Conservation (phyloP, 169 alveolate species). For the Babesia caballi region DNA sequence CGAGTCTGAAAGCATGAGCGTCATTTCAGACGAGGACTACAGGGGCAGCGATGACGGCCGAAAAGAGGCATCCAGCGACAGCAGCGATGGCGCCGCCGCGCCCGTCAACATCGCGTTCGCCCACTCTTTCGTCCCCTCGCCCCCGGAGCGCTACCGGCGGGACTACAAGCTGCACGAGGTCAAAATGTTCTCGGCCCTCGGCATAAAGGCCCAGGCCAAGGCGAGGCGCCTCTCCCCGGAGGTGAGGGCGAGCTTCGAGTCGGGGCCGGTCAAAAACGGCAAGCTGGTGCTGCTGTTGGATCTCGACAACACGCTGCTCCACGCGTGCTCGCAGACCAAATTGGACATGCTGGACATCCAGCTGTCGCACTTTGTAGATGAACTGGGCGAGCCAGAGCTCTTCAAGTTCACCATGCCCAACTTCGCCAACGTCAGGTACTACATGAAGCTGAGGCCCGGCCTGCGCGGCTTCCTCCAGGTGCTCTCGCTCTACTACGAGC, state of each 20-base stretch:
- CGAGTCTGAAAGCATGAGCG: slow-evolving; percentile 56
- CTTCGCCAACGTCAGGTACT: slow-evolving; percentile 80
- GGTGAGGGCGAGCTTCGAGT: slow-evolving; percentile 36
- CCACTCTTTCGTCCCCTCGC: slow-evolving; percentile 56
- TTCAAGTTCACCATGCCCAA: slow-evolving; percentile 84
- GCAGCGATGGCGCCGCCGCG: background rate
- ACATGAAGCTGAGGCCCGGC: slow-evolving; percentile 87
- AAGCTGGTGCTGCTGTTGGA: slow-evolving; percentile 82
- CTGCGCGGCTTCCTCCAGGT: slow-evolving; percentile 83
- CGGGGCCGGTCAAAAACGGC: slow-evolving; percentile 71
- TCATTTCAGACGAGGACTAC: slow-evolving; percentile 49
- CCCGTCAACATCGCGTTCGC: slow-evolving; percentile 29
- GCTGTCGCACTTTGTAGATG: slow-evolving; percentile 81
- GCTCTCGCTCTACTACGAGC: slow-evolving; percentile 83
- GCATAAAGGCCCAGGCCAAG: slow-evolving; percentile 57
- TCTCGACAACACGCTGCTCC: slow-evolving; percentile 87
- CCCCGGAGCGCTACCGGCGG: slow-evolving; percentile 54
- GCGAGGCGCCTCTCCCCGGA: slow-evolving; percentile 34
- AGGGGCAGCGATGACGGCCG: background rate
- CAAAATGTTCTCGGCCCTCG: slow-evolving; percentile 60
- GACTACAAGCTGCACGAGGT: slow-evolving; percentile 57
- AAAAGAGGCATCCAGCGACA: background rate
- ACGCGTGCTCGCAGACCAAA: slow-evolving; percentile 82
- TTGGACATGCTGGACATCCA: slow-evolving; percentile 80
- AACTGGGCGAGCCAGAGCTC: slow-evolving; percentile 86